Conservation (phyloP, 2,329 filamentous ascomycete genomes). For the Fusarium sororula region DNA sequence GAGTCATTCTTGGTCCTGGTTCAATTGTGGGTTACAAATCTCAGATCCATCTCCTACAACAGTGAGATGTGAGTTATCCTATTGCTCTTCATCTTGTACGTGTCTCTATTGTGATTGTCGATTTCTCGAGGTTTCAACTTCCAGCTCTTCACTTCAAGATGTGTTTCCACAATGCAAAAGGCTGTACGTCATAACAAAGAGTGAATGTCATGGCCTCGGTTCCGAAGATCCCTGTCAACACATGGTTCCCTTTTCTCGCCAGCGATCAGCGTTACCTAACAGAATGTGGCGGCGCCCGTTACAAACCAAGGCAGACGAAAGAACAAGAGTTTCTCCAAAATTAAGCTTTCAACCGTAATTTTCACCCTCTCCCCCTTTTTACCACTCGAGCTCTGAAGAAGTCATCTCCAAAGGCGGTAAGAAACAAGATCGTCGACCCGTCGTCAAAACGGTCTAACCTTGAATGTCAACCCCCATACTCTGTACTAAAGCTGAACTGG, state of each 20-base stretch:
- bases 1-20: not conserved
- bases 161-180: too few species aligned
- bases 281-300: constrained; percentile 10
- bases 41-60: not conserved
- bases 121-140: too few species aligned
- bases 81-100: not conserved
- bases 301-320: not conserved
- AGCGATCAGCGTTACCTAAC: not conserved
- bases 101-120: rapidly evolving
- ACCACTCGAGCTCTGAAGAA: not conserved
- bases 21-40: not conserved
- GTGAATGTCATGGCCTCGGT: constrained; percentile 11
- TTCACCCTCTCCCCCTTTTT: not conserved
- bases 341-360: not conserved
- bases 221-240: constrained; percentile 26
- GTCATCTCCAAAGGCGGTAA: not conserved
- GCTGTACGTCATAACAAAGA: constrained; percentile 1
- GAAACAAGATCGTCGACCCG: not conserved
- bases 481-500: not conserved
- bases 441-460: not conserved
- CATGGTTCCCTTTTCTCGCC: not conserved
- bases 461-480: constrained; percentile 20
- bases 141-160: not conserved
- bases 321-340: not conserved
- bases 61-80: not conserved